Evolutionary conservation across 805 yeast genomes (phyloP).

Genomic region (Candida sakaeoensis): DNA sequence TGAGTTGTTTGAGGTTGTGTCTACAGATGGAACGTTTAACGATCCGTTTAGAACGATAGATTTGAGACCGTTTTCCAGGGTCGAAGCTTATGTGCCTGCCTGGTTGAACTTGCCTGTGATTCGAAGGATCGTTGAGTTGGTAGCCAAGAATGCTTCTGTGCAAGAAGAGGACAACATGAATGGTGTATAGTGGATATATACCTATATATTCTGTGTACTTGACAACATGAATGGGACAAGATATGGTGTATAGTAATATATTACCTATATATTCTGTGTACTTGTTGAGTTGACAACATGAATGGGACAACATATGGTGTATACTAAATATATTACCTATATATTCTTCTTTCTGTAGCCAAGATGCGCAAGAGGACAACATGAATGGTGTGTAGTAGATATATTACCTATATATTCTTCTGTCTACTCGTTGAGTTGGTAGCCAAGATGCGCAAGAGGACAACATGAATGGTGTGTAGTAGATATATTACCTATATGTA

Average conservation of each 20-base stretch:
- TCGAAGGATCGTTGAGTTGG: constrained; percentile 83
- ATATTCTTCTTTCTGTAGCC: too few relatives aligned
- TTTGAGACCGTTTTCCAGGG: constrained; percentile 72
- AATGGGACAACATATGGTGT: too few relatives aligned
- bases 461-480: too few relatives aligned
- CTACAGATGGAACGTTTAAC: constrained; percentile 70
- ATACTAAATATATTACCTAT: too few relatives aligned
- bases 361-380: constrained; percentile 44
- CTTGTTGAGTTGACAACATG: too few relatives aligned
- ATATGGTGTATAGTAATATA: too few relatives aligned
- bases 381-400: constrained; percentile 6
- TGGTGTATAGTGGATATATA: constrained; percentile 2
- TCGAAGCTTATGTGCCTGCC: constrained; percentile 91
- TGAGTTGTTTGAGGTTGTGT: constrained; percentile 68
- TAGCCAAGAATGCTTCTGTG: constrained; percentile 74
- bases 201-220: too few relatives aligned
- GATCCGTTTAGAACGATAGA: constrained; percentile 79
- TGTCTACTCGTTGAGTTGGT: too few relatives aligned
- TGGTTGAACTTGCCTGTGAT: constrained; percentile 88
- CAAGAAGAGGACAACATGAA: constrained; percentile 44
- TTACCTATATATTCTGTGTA: too few relatives aligned
- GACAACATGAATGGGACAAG: too few relatives aligned
- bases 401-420: background rate
- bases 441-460: too few relatives aligned
- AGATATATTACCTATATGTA: too few relatives aligned